Conservation (phyloP, 2,329 filamentous ascomycete genomes). For the Colletotrichum brevisporum region DNA sequence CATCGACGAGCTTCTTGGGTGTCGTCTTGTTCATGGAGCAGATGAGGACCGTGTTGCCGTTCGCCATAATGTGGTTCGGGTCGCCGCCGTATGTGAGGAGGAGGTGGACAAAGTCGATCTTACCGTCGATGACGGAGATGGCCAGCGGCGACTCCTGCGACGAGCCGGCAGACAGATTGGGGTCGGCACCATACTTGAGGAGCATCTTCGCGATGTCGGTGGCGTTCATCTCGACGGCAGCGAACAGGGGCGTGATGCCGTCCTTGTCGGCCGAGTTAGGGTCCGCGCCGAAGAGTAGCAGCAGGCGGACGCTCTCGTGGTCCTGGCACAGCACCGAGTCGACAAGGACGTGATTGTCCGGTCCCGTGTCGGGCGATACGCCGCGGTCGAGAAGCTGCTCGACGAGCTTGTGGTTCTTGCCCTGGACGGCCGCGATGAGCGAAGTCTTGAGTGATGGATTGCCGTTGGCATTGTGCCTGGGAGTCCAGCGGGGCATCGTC, state of each 20-base stretch:
- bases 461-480: conserved; percentile 59
- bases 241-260: conserved; percentile 66
- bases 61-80: conserved; percentile 65
- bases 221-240: conserved; percentile 66
- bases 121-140: conserved; percentile 64
- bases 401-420: conserved; percentile 68
- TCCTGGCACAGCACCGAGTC: conserved; percentile 68
- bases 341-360: conserved; percentile 63
- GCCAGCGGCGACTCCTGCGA: conserved; percentile 70
- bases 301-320: conserved; percentile 66
- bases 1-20: conserved; percentile 67
- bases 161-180: conserved; percentile 64
- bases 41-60: conserved; percentile 73
- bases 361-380: conserved; percentile 63
- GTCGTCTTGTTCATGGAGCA: conserved; percentile 72
- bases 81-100: conserved; percentile 74
- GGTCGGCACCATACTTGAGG: conserved; percentile 75
- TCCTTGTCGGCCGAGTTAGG: conserved; percentile 66
- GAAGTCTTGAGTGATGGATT: conserved; percentile 61
- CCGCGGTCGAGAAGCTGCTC: conserved; percentile 72
- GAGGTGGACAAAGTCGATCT: conserved; percentile 70
- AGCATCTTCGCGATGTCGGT: conserved; percentile 70
- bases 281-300: conserved; percentile 71
- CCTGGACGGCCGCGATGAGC: conserved; percentile 68
- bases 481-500: conserved; percentile 66